Percentiles rank a stretch among this genome's conserved stretches.
Evolutionary conservation across 305 asterid species (phyloP).

Genomic region (Fraxinus dipetala): DNA sequence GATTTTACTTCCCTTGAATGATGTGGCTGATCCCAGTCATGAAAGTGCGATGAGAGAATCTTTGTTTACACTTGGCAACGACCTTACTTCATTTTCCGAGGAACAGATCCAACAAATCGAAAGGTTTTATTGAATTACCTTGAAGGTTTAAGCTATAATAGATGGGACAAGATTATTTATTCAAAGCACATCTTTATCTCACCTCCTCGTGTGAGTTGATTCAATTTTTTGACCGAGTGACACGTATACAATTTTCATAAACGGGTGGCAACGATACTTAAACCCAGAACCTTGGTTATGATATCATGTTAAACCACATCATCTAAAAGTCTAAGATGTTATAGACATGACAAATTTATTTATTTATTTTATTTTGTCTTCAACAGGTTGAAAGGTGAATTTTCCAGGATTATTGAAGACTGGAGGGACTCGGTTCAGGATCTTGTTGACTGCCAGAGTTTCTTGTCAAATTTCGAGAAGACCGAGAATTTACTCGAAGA

Average conservation of each 20-base stretch:
- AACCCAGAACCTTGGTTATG: background rate
- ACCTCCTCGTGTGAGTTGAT: background rate
- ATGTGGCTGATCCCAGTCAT: background rate
- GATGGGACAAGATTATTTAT: background rate
- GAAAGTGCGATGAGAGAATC: background rate
- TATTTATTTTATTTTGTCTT: background rate
- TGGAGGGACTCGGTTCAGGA: background rate
- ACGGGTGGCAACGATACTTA: background rate
- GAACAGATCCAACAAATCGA: background rate
- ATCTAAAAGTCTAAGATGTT: no score
- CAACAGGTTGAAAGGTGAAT: background rate
- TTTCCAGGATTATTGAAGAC: background rate
- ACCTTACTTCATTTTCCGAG: background rate
- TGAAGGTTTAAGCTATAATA: background rate
- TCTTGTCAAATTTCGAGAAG: background rate
- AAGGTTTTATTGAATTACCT: background rate
- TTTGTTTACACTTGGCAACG: background rate
- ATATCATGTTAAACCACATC: no score
- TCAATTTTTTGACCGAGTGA: background rate
- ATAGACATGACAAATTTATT: background rate
- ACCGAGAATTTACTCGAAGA: background rate
- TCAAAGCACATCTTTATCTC: background rate
- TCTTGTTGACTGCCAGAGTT: background rate
- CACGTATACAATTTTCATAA: background rate
- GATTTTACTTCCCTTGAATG: background rate